Evolutionary conservation across 208 protist species (phyloP).

Genomic region (Trypanosoma platydactyli): DNA sequence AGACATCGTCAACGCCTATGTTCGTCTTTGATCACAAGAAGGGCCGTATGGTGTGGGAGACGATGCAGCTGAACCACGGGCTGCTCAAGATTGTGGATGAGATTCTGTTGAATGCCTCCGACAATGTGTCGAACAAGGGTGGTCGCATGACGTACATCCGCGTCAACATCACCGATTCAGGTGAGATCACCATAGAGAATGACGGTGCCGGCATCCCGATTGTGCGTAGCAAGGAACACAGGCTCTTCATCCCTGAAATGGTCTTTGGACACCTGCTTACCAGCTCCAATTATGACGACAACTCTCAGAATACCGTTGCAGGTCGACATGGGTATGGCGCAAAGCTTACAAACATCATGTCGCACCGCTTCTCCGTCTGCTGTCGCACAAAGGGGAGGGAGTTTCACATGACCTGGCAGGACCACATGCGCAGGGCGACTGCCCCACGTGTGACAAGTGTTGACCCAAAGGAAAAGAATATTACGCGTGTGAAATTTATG

Average conservation of each 20-base stretch:
- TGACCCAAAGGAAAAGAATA: conserved; percentile 62
- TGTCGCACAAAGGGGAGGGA: conserved; percentile 89
- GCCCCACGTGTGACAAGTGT: conserved; percentile 89
- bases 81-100: conserved; percentile 99
- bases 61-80: conserved; percentile 94
- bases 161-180: conserved; percentile 88
- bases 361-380: conserved; percentile 94
- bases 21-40: conserved; percentile 90
- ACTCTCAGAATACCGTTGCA: conserved; percentile 87
- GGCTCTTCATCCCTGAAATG: conserved; percentile 97
- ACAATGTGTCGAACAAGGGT: conserved; percentile 92
- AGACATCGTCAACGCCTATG: conserved; percentile 75
- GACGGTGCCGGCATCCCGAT: conserved; percentile 95
- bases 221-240: conserved; percentile 88
- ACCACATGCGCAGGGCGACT: conserved; percentile 96
- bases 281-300: conserved; percentile 97
- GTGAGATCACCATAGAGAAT: conserved; percentile 94
- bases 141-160: conserved; percentile 87
- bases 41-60: conserved; percentile 84
- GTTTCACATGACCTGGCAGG: conserved; percentile 94
- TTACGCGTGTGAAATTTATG: conserved; percentile 86
- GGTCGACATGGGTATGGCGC: conserved; percentile 98
- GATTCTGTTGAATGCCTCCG: conserved; percentile 98
- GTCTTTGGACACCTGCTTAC: conserved; percentile 98
- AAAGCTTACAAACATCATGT: conserved; percentile 99